Conservation (phyloP, 768 basidiomycete species). For the Thelephora ganbajun region DNA sequence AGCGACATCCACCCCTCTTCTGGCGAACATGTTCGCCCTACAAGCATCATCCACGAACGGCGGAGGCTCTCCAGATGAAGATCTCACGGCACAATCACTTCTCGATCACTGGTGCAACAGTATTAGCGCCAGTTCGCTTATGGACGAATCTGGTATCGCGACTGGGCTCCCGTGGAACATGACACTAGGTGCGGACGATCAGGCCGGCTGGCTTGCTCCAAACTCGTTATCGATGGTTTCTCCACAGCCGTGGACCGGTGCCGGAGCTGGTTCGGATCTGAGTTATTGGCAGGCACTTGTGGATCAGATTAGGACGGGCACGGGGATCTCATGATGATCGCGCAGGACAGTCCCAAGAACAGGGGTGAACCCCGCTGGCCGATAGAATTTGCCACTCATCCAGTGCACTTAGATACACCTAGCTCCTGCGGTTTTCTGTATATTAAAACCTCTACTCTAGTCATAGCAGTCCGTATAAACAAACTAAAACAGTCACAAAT, state of each 20-base stretch:
- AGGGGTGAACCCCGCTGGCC: too few species aligned
- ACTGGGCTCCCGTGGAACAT: conserved; percentile 40
- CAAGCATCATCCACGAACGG: conserved; percentile 20
- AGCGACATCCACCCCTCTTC: not conserved
- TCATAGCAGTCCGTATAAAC: too few species aligned
- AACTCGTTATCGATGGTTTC: conserved; percentile 1
- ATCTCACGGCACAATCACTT: conserved; percentile 61
- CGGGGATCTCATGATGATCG: too few species aligned
- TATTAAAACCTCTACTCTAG: too few species aligned
- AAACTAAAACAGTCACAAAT: too few species aligned
- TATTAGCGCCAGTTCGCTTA: conserved; percentile 52
- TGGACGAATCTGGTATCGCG: conserved; percentile 11
- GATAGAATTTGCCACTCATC: too few species aligned
- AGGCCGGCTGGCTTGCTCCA: conserved; percentile 40
- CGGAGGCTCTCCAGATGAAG: conserved; percentile 33
- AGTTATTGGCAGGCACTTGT: conserved; percentile 73
- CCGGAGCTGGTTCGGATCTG: conserved; percentile 54
- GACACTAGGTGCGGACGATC: conserved; percentile 40
- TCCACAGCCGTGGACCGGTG: conserved; percentile 31
- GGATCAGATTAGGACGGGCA: conserved; percentile 25
- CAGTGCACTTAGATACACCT: too few species aligned
- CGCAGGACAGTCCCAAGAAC: too few species aligned
- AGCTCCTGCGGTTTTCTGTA: too few species aligned
- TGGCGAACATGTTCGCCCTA: not conserved
- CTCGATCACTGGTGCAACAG: conserved; percentile 79